Percentiles rank a stretch among this genome's conserved stretches.
phyloP scores from a whole-genome alignment of 805 yeast species.

The Grigorovia jiainica region DNA sequence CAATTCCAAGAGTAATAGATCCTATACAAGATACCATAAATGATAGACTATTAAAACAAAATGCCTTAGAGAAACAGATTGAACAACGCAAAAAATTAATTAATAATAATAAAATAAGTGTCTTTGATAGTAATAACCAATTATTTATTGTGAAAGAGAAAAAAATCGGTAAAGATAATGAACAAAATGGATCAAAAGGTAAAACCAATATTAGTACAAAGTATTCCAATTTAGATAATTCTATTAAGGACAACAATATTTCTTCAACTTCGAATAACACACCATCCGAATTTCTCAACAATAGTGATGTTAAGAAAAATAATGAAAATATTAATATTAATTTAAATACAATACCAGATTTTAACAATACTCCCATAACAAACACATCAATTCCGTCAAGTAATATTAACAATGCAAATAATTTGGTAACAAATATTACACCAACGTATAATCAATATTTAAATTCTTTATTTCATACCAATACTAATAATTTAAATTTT shows the following conservation, averaged over 20 bases:
- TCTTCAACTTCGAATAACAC: too few species aligned
- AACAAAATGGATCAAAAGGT: too few species aligned
- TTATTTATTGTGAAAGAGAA: too few species aligned
- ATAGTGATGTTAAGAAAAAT: too few species aligned
- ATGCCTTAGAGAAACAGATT: background rate
- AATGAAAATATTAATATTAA: too few species aligned
- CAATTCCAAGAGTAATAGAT: too few species aligned
- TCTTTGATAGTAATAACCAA: background rate
- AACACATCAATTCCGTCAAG: background rate
- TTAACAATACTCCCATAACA: too few species aligned
- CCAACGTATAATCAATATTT: background rate
- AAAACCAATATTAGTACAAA: too few species aligned
- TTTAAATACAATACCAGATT: too few species aligned
- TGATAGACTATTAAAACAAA: background rate
- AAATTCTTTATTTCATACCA: background rate
- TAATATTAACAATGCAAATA: background rate
- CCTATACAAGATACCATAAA: background rate
- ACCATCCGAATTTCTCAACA: too few species aligned
- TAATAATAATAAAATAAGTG: background rate
- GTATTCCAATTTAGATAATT: too few species aligned
- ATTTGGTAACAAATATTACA: background rate
- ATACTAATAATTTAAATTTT: background rate
- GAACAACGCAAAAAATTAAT: background rate
- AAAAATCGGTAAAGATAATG: background rate
- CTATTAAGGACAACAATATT: too few species aligned